Percentiles rank a stretch among this genome's conserved stretches.
Conservation (phyloP, 108 stramenopile species). For the Discostella stelligeroides region DNA sequence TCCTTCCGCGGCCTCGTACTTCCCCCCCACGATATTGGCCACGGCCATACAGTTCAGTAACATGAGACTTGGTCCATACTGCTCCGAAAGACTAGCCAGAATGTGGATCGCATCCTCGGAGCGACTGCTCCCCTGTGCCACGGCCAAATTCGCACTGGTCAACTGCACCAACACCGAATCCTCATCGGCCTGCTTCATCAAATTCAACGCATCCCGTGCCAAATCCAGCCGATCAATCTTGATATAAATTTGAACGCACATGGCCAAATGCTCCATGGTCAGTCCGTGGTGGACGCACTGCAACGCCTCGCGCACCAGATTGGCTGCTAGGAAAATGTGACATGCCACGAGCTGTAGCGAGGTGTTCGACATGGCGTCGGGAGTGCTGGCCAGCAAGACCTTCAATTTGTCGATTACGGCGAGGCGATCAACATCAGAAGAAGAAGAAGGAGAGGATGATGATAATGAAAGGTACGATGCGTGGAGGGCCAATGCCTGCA, state of each 20-base stretch:
- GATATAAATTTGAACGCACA: conserved; percentile 91
- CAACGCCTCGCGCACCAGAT: conserved; percentile 90
- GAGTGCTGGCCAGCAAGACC: too few relatives aligned
- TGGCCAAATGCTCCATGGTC: conserved; percentile 74
- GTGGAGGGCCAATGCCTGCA: conserved; percentile 78
- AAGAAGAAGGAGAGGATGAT: too few relatives aligned
- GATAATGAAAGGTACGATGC: conserved; percentile 64
- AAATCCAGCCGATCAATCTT: conserved; percentile 95
- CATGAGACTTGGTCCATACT: conserved; percentile 89
- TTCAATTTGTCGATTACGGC: too few relatives aligned
- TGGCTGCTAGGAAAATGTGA: conserved; percentile 79
- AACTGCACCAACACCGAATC: too few relatives aligned
- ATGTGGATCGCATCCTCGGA: conserved; percentile 90
- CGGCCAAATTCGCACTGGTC: conserved; percentile 76
- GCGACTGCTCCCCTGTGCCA: conserved; percentile 80
- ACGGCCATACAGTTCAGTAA: conserved; percentile 91
- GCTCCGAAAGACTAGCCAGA: conserved; percentile 89
- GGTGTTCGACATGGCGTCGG: too few relatives aligned
- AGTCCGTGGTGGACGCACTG: conserved; percentile 88
- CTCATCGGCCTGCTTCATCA: too few relatives aligned
- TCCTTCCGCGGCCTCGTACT: conserved; percentile 84
- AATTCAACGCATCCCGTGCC: conserved; percentile 67
- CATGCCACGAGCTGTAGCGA: conserved; percentile 89
- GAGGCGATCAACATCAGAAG: conserved; percentile 68
- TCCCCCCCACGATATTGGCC: conserved; percentile 87